Conservation (phyloP, 192 early-diverging fungal genomes). For the Backusella westeae region DNA sequence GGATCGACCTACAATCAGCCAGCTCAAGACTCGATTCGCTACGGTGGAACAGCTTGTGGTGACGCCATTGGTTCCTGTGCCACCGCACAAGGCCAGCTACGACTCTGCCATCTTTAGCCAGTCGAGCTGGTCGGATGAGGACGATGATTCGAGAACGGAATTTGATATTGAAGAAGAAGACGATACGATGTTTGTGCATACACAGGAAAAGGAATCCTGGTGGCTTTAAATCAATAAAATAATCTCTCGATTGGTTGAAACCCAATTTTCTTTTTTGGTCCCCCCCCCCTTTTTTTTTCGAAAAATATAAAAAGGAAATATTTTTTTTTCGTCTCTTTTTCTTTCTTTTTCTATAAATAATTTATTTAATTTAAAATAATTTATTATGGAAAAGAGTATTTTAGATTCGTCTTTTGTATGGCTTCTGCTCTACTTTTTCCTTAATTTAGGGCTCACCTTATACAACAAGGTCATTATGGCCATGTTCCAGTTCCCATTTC, state of each 20-base stretch:
- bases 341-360: neutral
- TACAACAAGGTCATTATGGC: constrained; percentile 84
- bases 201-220: constrained; percentile 34
- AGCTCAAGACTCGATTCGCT: constrained; percentile 23
- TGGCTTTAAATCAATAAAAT: constrained; percentile 20
- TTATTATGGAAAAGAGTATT: neutral
- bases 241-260: neutral
- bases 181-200: constrained; percentile 30
- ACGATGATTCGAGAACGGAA: constrained; percentile 2
- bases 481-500: constrained; percentile 71
- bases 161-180: constrained; percentile 22
- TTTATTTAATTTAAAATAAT: neutral
- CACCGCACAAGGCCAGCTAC: constrained; percentile 21
- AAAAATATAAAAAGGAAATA: neutral
- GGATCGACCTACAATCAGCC: constrained; percentile 34
- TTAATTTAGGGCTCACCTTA: constrained; percentile 77
- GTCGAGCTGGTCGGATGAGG: constrained; percentile 23
- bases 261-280: neutral
- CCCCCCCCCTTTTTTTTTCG: neutral
- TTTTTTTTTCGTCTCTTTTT: neutral
- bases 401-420: constrained; percentile 39
- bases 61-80: constrained; percentile 13
- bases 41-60: constrained; percentile 4
- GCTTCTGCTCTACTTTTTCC: constrained; percentile 68
- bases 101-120: constrained; percentile 26